These are phyloP conservation scores for Mentha longifolia DNA, from an alignment of 257 asterid species.

Conservation along the genomic window DNA sequence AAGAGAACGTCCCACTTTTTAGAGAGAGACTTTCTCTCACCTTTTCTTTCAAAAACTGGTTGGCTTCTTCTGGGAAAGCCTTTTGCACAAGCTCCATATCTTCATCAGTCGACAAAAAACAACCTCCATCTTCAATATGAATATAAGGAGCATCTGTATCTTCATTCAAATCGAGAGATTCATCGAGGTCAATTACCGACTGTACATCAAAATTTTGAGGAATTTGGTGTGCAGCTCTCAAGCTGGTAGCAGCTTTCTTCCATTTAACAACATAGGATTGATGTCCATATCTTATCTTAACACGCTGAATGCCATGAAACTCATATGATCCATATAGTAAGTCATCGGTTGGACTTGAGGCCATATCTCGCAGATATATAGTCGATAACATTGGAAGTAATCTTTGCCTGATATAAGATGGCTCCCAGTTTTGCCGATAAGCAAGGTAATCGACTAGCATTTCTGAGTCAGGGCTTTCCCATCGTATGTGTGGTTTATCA, in stretches of 20 bases:
- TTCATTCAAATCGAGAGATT: conserved; percentile 51
- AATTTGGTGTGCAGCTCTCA: conserved; percentile 31
- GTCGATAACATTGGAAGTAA: conserved; percentile 85
- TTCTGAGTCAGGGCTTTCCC: conserved; percentile 70
- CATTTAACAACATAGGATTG: conserved; percentile 70
- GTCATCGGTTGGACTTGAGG: conserved; percentile 49
- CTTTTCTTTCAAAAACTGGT: conserved; percentile 65
- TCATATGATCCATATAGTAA: conserved; percentile 69
- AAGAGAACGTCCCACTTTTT: not conserved
- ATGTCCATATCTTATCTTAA: conserved; percentile 74
- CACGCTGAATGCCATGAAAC: conserved; percentile 78
- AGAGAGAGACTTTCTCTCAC: conserved; percentile 38
- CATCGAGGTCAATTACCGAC: conserved; percentile 53
- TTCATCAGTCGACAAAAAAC: conserved; percentile 79
- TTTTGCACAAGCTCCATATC: conserved; percentile 75
- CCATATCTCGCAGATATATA: conserved; percentile 65
- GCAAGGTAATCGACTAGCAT: conserved; percentile 73
- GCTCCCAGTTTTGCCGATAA: conserved; percentile 84
- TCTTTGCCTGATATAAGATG: conserved; percentile 81
- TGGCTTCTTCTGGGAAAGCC: conserved; percentile 72
- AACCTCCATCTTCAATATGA: conserved; percentile 52
- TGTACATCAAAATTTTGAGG: conserved; percentile 49
- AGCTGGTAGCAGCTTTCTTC: conserved; percentile 57
- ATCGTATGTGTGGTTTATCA: conserved; percentile 52
- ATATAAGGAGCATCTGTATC: conserved; percentile 61